A percentile compares a stretch with the other conserved stretches of the same genome.
Conservation (phyloP, 2,329 filamentous ascomycete species). For the Exophiala bonariae region DNA sequence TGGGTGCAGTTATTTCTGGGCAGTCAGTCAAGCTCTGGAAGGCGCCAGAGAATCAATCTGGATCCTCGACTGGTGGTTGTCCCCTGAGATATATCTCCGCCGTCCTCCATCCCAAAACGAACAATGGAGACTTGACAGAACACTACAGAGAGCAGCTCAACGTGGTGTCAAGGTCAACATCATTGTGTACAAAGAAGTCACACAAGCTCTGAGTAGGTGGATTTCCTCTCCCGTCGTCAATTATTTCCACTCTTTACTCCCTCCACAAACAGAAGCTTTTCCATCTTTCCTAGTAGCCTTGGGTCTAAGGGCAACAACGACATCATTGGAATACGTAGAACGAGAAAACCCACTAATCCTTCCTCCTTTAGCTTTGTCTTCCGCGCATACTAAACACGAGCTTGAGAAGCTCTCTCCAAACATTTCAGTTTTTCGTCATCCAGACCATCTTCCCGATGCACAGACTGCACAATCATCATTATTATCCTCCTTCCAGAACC, state of each 20-base stretch:
- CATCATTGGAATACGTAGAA: slow-evolving; percentile 46
- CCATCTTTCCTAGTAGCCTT: slow-evolving; percentile 41
- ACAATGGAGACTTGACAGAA: slow-evolving; percentile 77
- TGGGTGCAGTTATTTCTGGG: slow-evolving; percentile 77
- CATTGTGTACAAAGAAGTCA: slow-evolving; percentile 91
- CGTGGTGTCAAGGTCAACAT: slow-evolving; percentile 81
- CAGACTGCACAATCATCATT: slow-evolving; percentile 64
- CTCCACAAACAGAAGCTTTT: slow-evolving; percentile 39
- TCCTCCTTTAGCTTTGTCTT: slow-evolving; percentile 54
- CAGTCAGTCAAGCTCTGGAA: slow-evolving; percentile 76
- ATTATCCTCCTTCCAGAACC: slow-evolving; percentile 55
- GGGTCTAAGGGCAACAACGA: slow-evolving; percentile 45
- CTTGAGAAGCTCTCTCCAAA: slow-evolving; percentile 78
- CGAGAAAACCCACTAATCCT: slow-evolving; percentile 46
- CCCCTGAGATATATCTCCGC: slow-evolving; percentile 78
- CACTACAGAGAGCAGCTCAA: slow-evolving; percentile 79
- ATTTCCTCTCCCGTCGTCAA: slow-evolving; percentile 41
- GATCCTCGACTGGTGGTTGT: slow-evolving; percentile 86
- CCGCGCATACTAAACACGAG: slow-evolving; percentile 74
- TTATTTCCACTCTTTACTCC: slow-evolving; percentile 46
- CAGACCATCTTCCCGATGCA: slow-evolving; percentile 78
- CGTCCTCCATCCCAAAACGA: slow-evolving; percentile 80
- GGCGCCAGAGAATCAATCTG: slow-evolving; percentile 72
- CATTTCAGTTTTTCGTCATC: slow-evolving; percentile 85
- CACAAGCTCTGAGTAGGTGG: slow-evolving; percentile 74